These are phyloP conservation scores for Furcasterigmium furcatum DNA, from an alignment of 2,329 filamentous ascomycete species.

Conservation along the genomic window DNA sequence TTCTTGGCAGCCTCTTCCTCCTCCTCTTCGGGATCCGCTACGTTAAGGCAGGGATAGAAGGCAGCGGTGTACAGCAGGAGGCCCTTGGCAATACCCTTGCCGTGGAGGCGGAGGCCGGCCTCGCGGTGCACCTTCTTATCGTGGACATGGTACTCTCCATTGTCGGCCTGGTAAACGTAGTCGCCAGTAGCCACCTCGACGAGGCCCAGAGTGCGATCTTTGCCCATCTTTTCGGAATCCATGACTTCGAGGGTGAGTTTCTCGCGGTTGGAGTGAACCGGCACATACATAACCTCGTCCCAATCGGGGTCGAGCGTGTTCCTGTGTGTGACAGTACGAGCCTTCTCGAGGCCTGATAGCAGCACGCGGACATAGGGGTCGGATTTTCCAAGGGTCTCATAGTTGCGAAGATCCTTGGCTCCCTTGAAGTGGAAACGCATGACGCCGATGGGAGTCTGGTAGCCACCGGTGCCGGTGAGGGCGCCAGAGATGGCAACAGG, in stretches of 20 bases:
- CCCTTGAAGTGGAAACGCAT: slow-evolving; percentile 90
- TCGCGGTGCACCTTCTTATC: slow-evolving; percentile 69
- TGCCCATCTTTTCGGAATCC: slow-evolving; percentile 91
- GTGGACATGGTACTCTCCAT: slow-evolving; percentile 76
- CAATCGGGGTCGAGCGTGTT: slow-evolving; percentile 95
- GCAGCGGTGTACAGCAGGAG: slow-evolving; percentile 76
- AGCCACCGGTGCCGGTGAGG: slow-evolving; percentile 76
- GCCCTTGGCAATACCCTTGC: slow-evolving; percentile 74
- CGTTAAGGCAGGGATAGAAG: slow-evolving; percentile 86
- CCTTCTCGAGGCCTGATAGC: slow-evolving; percentile 86
- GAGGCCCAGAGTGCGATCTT: slow-evolving; percentile 82
- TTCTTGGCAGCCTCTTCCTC: slow-evolving; percentile 58
- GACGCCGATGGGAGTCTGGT: slow-evolving; percentile 90
- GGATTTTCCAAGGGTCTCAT: slow-evolving; percentile 94
- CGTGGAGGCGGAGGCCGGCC: slow-evolving; percentile 70
- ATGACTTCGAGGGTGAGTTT: slow-evolving; percentile 89
- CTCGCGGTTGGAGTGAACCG: slow-evolving; percentile 81
- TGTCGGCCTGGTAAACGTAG: slow-evolving; percentile 73
- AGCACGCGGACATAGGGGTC: slow-evolving; percentile 90
- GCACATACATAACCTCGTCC: slow-evolving; percentile 94
- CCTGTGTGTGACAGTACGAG: slow-evolving; percentile 88
- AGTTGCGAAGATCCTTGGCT: slow-evolving; percentile 80
- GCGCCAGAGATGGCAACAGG: slow-evolving; percentile 84
- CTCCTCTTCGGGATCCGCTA: slow-evolving; percentile 87
- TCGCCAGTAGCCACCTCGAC: slow-evolving; percentile 75